Evolutionary conservation across 1,284 basidiomycete species (phyloP).

Genomic region (Rhodotorula sp.): DNA sequence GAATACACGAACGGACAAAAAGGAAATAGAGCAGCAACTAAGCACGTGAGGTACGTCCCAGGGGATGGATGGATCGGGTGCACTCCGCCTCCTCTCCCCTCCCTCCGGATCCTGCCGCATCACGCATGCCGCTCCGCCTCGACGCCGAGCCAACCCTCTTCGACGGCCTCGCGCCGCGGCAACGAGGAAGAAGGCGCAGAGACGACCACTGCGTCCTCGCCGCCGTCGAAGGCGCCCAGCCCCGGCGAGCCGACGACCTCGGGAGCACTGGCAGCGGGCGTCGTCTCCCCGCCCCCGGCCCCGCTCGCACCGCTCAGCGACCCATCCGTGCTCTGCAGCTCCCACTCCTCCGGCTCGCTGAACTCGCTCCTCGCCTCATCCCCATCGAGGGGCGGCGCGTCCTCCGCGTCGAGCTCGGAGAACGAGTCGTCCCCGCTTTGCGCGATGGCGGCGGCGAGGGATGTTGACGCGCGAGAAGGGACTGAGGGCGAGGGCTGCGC

Average conservation of each 20-base stretch:
- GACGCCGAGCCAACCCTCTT: neutral
- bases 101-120: no score
- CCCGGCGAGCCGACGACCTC: neutral
- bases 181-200: neutral
- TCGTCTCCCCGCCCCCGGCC: neutral
- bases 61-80: no score
- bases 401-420: slow-evolving; percentile 11
- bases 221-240: neutral
- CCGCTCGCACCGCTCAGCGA: slow-evolving; percentile 7
- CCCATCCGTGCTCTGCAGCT: slow-evolving; percentile 31
- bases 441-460: neutral
- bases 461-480: neutral
- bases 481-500: slow-evolving; percentile 19
- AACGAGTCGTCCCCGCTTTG: slow-evolving; percentile 24
- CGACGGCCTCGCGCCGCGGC: neutral
- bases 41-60: no score
- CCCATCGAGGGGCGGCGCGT: neutral
- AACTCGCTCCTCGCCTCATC: neutral
- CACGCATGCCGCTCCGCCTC: neutral
- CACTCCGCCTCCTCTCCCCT: no score
- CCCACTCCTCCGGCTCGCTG: slow-evolving; percentile 37
- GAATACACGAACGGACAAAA: neutral
- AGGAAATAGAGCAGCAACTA: no score
- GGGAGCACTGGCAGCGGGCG: neutral
- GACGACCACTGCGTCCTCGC: neutral